Evolutionary conservation across 2,329 filamentous ascomycete genomes (phyloP).

Genomic region (Aureobasidium sp.): DNA sequence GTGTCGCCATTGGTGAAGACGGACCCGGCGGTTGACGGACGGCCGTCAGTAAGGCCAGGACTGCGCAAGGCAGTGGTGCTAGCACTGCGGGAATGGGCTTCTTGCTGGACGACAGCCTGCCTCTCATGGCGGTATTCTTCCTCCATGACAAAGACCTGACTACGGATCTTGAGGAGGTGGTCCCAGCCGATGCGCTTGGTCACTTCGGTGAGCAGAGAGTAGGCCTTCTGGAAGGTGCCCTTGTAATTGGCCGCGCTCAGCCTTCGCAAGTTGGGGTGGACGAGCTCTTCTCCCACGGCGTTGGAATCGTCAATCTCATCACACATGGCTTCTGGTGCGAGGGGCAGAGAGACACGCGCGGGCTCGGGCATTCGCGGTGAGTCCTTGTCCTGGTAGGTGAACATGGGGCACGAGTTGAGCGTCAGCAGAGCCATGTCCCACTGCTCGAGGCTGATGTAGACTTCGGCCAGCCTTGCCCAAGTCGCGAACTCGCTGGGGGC

Average conservation of each 20-base stretch:
- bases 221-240: constrained; percentile 92
- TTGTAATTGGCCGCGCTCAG: constrained; percentile 85
- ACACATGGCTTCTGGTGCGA: constrained; percentile 78
- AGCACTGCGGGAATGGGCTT: constrained; percentile 56
- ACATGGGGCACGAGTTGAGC: constrained; percentile 98
- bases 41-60: constrained; percentile 37
- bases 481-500: constrained; percentile 96
- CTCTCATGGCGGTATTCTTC: constrained; percentile 94
- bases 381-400: constrained; percentile 98
- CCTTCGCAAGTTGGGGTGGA: constrained; percentile 79
- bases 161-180: constrained; percentile 85
- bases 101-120: constrained; percentile 36
- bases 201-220: constrained; percentile 89
- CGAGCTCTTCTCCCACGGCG: constrained; percentile 70
- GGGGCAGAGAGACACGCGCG: constrained; percentile 76
- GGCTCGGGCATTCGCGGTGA: constrained; percentile 91
- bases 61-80: constrained; percentile 73
- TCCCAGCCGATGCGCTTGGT: constrained; percentile 98
- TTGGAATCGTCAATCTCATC: constrained; percentile 95
- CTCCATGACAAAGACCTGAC: constrained; percentile 98
- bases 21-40: constrained; percentile 30
- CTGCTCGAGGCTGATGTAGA: constrained; percentile 89
- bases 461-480: constrained; percentile 87
- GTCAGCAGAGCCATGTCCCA: constrained; percentile 95
- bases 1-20: constrained; percentile 28